Conservation (phyloP, 352 stramenopile species). For the Globisporangium cederbergense region DNA sequence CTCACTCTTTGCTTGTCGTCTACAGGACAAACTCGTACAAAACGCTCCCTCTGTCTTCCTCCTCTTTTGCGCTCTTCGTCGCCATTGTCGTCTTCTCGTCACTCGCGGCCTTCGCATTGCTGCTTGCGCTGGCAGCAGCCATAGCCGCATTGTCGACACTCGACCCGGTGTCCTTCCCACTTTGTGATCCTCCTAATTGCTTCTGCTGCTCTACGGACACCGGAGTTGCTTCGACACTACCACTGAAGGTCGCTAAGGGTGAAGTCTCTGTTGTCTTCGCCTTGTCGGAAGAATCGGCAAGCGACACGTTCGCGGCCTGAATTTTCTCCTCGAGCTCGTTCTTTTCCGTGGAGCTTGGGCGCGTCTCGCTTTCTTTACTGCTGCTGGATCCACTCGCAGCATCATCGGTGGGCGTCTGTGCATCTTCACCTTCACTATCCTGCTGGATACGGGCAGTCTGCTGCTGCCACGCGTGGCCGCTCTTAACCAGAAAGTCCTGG, state of each 20-base stretch:
- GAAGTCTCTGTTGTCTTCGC: background rate
- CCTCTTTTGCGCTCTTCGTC: background rate
- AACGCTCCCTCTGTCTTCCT: constrained; percentile 25
- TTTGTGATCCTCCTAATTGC: background rate
- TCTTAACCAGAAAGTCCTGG: constrained; percentile 42
- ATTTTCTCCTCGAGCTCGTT: constrained; percentile 12
- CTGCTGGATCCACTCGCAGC: background rate
- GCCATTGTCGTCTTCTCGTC: background rate
- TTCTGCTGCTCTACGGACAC: background rate
- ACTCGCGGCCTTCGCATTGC: background rate
- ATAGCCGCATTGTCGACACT: background rate
- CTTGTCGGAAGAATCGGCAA: background rate
- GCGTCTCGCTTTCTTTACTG: constrained; percentile 3
- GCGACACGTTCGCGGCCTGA: background rate
- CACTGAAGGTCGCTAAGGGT: background rate
- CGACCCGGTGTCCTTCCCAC: background rate
- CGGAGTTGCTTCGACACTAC: background rate
- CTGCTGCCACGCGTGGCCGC: constrained; percentile 42
- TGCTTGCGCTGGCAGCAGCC: background rate
- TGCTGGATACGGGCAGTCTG: constrained; percentile 24
- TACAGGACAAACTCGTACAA: constrained; percentile 72
- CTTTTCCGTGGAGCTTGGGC: background rate
- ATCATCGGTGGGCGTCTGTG: constrained; percentile 4
- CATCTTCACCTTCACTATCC: constrained; percentile 17
- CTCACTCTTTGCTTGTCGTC: constrained; percentile 1